Conservation (phyloP, 345 rosid genomes). For the Arabidopsis arenosa region DNA sequence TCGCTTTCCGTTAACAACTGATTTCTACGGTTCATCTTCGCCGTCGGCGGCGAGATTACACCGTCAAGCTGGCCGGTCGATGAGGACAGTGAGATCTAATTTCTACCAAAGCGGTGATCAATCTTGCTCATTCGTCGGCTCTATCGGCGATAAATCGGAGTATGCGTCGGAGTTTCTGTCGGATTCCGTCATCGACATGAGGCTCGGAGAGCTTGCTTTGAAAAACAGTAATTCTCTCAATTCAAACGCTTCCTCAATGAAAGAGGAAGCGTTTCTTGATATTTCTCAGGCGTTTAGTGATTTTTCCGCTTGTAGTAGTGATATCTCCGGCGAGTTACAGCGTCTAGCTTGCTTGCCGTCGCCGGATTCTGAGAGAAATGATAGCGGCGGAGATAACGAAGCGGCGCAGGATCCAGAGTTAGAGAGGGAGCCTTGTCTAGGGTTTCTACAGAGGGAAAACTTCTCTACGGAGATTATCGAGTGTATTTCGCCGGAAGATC, state of each 20-base stretch:
- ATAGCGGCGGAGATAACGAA: constrained; percentile 21
- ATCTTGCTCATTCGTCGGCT: constrained; percentile 53
- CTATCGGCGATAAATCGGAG: constrained; percentile 51
- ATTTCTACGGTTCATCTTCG: constrained; percentile 46
- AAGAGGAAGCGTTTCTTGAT: constrained; percentile 62
- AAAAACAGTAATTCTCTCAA: constrained; percentile 48
- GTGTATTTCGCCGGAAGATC: constrained; percentile 96
- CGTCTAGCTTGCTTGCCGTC: constrained; percentile 82
- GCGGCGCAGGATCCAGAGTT: constrained; percentile 28
- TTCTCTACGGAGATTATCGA: constrained; percentile 95
- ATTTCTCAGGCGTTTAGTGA: constrained; percentile 85
- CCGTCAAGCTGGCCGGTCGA: constrained; percentile 81
- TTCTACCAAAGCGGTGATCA: constrained; percentile 56
- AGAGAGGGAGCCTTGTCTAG: constrained; percentile 78
- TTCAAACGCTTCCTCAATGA: constrained; percentile 49
- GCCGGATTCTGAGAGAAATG: constrained; percentile 44
- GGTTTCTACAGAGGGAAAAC: constrained; percentile 78
- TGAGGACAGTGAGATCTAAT: constrained; percentile 85
- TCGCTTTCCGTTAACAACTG: constrained; percentile 64
- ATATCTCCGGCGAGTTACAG: constrained; percentile 92
- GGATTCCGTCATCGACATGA: constrained; percentile 87
- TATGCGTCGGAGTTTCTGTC: constrained; percentile 73
- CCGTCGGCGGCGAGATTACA: constrained; percentile 52
- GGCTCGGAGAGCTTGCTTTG: constrained; percentile 80
- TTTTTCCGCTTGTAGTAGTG: constrained; percentile 85